A percentile compares a stretch with the other conserved stretches of the same genome.
Conservation (phyloP, 2,329 filamentous ascomycete genomes). For the Aspergillus ochraceus region DNA sequence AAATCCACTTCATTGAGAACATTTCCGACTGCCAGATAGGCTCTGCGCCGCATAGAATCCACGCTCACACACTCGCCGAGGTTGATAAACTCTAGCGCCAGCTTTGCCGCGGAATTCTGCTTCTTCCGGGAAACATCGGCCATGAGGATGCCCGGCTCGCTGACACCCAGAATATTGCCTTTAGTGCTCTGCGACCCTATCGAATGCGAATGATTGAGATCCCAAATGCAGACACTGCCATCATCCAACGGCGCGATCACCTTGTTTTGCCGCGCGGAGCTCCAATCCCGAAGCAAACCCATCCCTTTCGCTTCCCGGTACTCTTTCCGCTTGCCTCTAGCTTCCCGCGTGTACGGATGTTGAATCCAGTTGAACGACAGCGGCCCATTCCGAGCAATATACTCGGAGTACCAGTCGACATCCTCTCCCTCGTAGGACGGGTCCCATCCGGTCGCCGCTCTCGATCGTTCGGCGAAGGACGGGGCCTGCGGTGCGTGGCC, state of each 20-base stretch:
- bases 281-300: constrained; percentile 62
- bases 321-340: constrained; percentile 36
- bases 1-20: constrained; percentile 81
- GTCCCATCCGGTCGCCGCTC: constrained; percentile 71
- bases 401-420: constrained; percentile 85
- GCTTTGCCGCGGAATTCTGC: constrained; percentile 26
- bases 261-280: constrained; percentile 54
- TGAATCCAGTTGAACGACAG: constrained; percentile 77
- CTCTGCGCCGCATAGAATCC: constrained; percentile 65
- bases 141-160: constrained; percentile 66
- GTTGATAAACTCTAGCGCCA: constrained; percentile 38
- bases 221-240: constrained; percentile 85
- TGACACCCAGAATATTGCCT: constrained; percentile 63
- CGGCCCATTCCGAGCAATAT: constrained; percentile 75
- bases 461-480: constrained; percentile 30
- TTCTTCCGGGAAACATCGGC: constrained; percentile 66
- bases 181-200: constrained; percentile 42
- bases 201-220: constrained; percentile 54
- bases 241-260: constrained; percentile 80
- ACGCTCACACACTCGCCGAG: constrained; percentile 83
- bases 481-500: constrained; percentile 5
- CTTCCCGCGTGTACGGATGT: constrained; percentile 49
- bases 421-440: constrained; percentile 70
- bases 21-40: constrained; percentile 78
- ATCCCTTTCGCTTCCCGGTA: constrained; percentile 70